These are phyloP conservation scores for Lentithecium fluviatile DNA, from an alignment of 495 filamentous ascomycete genomes.

Conservation along the genomic window DNA sequence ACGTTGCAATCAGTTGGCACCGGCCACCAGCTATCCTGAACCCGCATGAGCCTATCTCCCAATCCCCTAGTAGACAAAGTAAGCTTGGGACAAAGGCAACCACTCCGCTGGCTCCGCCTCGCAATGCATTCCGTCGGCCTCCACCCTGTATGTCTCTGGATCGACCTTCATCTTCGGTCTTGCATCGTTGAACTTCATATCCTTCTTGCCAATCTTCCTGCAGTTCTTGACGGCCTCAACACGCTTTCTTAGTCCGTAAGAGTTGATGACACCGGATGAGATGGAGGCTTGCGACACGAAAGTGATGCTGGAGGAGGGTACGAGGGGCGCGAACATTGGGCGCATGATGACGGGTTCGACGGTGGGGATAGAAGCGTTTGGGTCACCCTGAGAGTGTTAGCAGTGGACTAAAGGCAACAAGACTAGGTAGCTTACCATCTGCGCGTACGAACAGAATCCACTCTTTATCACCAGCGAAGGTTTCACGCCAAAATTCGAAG, in stretches of 20 bases:
- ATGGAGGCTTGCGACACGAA: constrained; percentile 80
- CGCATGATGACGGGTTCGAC: constrained; percentile 84
- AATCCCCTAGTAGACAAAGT: constrained; percentile 68
- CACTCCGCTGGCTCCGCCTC: constrained; percentile 68
- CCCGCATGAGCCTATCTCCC: too few species aligned
- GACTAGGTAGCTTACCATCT: constrained; percentile 64
- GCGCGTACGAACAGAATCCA: constrained; percentile 79
- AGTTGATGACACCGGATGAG: constrained; percentile 59
- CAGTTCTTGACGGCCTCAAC: constrained; percentile 80
- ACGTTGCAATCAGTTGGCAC: too few species aligned
- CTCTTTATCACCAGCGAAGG: constrained; percentile 82
- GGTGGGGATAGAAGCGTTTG: constrained; percentile 89
- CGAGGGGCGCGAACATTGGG: constrained; percentile 78
- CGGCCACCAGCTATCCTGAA: too few species aligned
- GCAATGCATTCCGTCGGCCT: constrained; percentile 79
- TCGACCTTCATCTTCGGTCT: constrained; percentile 94
- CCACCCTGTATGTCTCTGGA: constrained; percentile 84
- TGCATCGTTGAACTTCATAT: constrained; percentile 90
- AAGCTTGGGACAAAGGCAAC: constrained; percentile 79
- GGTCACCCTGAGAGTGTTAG: constrained; percentile 65
- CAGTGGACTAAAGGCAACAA: neutral
- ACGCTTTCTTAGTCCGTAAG: constrained; percentile 75
- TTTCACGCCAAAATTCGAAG: constrained; percentile 85
- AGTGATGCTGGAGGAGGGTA: constrained; percentile 71
- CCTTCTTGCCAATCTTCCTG: constrained; percentile 75